Base-by-base conservation (phyloP, 2,329 filamentous ascomycete species). In the Trichoderma sp. region DNA sequence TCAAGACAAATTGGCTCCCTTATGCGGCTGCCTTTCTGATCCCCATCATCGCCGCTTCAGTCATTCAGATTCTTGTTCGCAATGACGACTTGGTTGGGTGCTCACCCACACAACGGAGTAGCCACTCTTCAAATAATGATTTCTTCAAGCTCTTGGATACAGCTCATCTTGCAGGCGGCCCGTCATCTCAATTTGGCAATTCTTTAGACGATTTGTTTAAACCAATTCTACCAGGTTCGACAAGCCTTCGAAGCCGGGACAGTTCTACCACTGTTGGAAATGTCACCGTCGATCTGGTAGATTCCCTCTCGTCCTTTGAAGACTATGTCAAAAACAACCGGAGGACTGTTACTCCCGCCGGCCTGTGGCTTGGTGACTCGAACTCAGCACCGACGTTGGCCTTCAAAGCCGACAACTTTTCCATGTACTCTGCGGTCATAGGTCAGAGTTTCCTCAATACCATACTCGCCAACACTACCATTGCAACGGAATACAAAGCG, bases 11-110 rank as follows among this genome's bases (percentile, higher is more conserved):
- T 61, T 78, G 89, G 80, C 85, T 95, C 72, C 92, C 93, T 0
- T 93, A 93, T 70, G 78, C 90, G 7, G 90, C 88, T 1, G 93
- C 92, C 1, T 84, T 95, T n/a, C 75, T 93, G 1, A 88, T 96
- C 15, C 93, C 93, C 0, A 87, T 97, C 71, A 84, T 93, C 68
- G 91, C 92, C 2, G 91, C 92, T 20, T 92, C 91, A 0, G 81
- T 95, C 9, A 91, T 93, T 0, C 92, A 91, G 4, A 82, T 94
- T 1, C 94, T 95, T 74, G 81, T 97, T 6, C 86, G 87, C 34
- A 82, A 84, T 57, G 90, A 88, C 74, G 75, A 80, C 4, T 82
- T 83, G 0, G 82, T 78, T 1, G 81, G 82, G 1, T 91, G 89
- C 76, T 81, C 83, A 47, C 76, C 76, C 12, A 71, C 32, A 1